Base-by-base conservation (phyloP, 495 filamentous ascomycete species). In the Emericellopsis terricola region DNA sequence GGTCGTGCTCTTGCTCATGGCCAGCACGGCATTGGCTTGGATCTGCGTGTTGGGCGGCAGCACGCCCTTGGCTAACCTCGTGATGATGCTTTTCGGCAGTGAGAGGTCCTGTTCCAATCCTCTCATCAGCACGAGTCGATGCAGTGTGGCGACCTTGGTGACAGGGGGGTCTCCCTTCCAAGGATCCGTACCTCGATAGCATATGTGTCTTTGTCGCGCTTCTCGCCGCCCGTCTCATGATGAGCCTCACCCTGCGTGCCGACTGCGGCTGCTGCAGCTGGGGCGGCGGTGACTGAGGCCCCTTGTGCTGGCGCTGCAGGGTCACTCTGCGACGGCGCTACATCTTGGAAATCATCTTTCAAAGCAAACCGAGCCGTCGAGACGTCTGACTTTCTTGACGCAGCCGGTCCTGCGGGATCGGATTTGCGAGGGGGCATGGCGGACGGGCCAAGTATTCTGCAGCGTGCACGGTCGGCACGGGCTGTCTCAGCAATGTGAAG, bases 41-140 rank as follows among this genome's bases (percentile, higher is more conserved):
- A 97, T 81, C 41, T 83, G 79, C 1, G 89, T 94, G 48, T 94
- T 93, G 4, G 86, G 71, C 0, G 89, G 89, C n/a, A 97, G 68
- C n/a, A 93, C 84, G 37, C 83, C 78, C 64, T 96, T 96, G 2
- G 87, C 89, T 4, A 97, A 71, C 15, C 89, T 74, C 30, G 81
- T 79, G 27, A 93, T 82, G 51, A 94, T 80, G n/a, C 84, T 85
- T 50, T 84, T 87, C 1, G 89, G 89, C 14, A 97, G 75, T 26
- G 69, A 79, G 37, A 92, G 76, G 50, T 97, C 89, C 86, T 94
- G 41, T n/a, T n/a, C n/a, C n/a, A n/a, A n/a, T n/a, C n/a, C n/a
- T n/a, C n/a, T 29, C 8, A 13, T 0, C 28, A 14, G 28, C 6
- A 6, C 23, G 23, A 6, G 23, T 26, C 23, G 11, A 11, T 6